phyloP scores from a whole-genome alignment of 352 stramenopile species.

The Pilasporangium apinafurcum region DNA sequence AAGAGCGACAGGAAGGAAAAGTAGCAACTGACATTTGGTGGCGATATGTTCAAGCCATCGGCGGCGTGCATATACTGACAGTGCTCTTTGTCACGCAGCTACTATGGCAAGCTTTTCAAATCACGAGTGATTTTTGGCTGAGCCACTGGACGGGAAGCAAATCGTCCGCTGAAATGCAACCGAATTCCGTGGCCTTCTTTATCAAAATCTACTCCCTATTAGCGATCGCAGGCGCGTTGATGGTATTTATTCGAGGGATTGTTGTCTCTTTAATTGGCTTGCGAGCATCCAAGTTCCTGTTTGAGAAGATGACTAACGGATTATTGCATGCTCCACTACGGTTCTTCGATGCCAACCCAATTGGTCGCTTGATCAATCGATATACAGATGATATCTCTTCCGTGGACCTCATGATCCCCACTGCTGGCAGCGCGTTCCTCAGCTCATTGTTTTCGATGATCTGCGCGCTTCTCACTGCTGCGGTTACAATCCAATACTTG shows the following conservation, averaged over 20 bases:
- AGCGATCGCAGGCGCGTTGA: constrained; percentile 6
- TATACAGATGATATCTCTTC: constrained; percentile 86
- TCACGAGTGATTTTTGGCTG: constrained; percentile 73
- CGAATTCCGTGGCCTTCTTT: neutral
- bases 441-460: constrained; percentile 55
- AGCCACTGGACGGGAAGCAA: constrained; percentile 53
- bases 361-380: constrained; percentile 79
- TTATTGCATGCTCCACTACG: constrained; percentile 73
- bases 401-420: constrained; percentile 60
- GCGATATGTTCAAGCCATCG: constrained; percentile 5
- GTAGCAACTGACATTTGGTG: constrained; percentile 5
- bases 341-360: constrained; percentile 87
- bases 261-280: constrained; percentile 20
- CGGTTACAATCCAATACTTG: constrained; percentile 50
- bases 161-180: constrained; percentile 64
- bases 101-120: constrained; percentile 39
- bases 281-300: constrained; percentile 33
- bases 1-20: constrained; percentile 1
- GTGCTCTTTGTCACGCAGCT: constrained; percentile 20
- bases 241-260: constrained; percentile 17
- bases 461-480: constrained; percentile 52
- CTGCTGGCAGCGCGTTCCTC: constrained; percentile 17
- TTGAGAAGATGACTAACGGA: constrained; percentile 62
- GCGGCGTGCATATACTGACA: neutral
- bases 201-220: constrained; percentile 17